phyloP scores from a whole-genome alignment of 495 filamentous ascomycete genomes.

The Poronia punctata region DNA sequence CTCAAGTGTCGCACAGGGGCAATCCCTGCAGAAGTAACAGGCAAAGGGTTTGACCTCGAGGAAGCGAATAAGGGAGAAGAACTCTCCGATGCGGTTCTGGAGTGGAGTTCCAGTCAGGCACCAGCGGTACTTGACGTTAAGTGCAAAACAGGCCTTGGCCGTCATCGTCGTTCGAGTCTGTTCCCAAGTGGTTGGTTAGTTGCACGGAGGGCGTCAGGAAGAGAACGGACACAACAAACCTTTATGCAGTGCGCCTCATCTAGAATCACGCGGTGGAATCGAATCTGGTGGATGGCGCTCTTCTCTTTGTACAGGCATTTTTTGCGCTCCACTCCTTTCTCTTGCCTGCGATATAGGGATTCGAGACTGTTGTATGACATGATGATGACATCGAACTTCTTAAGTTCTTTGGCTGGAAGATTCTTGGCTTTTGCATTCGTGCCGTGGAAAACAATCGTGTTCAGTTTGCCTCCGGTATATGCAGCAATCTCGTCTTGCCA shows the following conservation, averaged over 20 bases:
- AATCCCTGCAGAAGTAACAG: conserved; percentile 85
- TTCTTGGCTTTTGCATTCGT: conserved; percentile 76
- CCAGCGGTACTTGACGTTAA: conserved; percentile 83
- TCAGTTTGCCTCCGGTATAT: conserved; percentile 84
- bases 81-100: conserved; percentile 94
- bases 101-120: conserved; percentile 92
- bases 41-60: conserved; percentile 81
- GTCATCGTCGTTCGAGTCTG: conserved; percentile 72
- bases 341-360: conserved; percentile 84
- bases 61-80: conserved; percentile 91
- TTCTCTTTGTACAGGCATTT: conserved; percentile 65
- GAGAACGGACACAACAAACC: conserved; percentile 23
- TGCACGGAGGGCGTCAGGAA: background rate
- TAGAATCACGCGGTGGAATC: conserved; percentile 86
- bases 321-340: conserved; percentile 78
- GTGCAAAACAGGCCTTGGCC: conserved; percentile 87
- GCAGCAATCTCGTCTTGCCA: conserved; percentile 90
- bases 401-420: conserved; percentile 62
- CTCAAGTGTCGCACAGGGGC: conserved; percentile 70
- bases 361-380: conserved; percentile 94
- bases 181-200: conserved; percentile 17
- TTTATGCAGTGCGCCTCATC: conserved; percentile 98
- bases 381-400: conserved; percentile 84
- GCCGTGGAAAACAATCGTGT: conserved; percentile 83
- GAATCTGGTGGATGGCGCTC: conserved; percentile 77